phyloP scores from a whole-genome alignment of 371 early-diverging fungal species.

The Spraguea lophii region DNA sequence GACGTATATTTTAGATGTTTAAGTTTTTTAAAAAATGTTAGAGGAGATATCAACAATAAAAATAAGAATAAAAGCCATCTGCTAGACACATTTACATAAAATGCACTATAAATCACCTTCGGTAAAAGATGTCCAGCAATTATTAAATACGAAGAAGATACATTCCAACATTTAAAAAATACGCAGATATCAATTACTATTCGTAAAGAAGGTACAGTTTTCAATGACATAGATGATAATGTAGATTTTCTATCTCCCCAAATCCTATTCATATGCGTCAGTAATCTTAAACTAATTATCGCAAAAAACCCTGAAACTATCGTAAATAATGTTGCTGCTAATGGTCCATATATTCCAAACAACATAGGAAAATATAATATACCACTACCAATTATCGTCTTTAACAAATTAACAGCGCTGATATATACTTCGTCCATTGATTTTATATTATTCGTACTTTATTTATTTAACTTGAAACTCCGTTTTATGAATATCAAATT shows the following conservation, averaged over 20 bases:
- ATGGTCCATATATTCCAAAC: conserved; percentile 38
- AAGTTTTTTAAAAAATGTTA: conserved; percentile 51
- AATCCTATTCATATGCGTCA: too few species aligned
- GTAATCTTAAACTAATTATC: conserved; percentile 21
- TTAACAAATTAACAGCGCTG: conserved; percentile 38
- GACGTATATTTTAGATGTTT: conserved; percentile 82
- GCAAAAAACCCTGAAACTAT: conserved; percentile 18
- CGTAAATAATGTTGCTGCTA: conserved; percentile 19
- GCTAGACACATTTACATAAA: too few species aligned
- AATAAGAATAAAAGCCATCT: conserved; percentile 16
- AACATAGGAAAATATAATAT: conserved; percentile 40
- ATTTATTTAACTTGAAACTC: too few species aligned
- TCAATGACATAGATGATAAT: conserved; percentile 52
- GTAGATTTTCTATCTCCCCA: conserved; percentile 31
- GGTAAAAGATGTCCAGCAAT: conserved; percentile 80
- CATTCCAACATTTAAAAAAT: conserved; percentile 96
- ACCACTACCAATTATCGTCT: conserved; percentile 45
- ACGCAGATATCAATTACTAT: conserved; percentile 77
- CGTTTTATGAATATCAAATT: too few species aligned
- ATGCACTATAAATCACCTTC: conserved; percentile 14
- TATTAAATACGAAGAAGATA: conserved; percentile 85
- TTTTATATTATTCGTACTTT: too few species aligned
- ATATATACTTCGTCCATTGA: not conserved
- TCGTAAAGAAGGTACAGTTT: conserved; percentile 69
- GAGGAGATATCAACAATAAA: conserved; percentile 26